phyloP scores from a whole-genome alignment of 352 stramenopile genomes.

The Globisporangium nodosum region DNA sequence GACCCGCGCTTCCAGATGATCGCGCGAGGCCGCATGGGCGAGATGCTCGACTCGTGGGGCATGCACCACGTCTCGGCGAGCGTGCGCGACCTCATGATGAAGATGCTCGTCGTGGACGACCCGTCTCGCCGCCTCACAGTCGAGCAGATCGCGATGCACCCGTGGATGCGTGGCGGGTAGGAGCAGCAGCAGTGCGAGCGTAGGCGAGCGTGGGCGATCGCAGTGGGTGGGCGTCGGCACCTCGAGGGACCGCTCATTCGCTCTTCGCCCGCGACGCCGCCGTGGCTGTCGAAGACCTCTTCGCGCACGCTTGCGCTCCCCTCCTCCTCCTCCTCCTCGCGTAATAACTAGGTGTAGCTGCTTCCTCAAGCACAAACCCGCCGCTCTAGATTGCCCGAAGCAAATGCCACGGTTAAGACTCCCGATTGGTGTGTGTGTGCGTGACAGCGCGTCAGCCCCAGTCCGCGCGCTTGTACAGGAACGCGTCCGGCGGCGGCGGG shows the following conservation, averaged over 20 bases:
- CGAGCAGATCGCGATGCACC: slow-evolving; percentile 79
- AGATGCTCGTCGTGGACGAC: slow-evolving; percentile 84
- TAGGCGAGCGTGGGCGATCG: not conserved
- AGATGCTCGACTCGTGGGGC: slow-evolving; percentile 86
- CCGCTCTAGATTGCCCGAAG: slow-evolving; percentile 16
- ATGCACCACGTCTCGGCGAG: slow-evolving; percentile 74
- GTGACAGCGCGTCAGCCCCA: slow-evolving; percentile 38
- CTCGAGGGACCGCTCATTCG: too few relatives aligned
- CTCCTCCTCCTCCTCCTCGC: slow-evolving; percentile 2
- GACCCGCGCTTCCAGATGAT: slow-evolving; percentile 86
- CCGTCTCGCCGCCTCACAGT: slow-evolving; percentile 66
- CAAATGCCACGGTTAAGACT: slow-evolving; percentile 5
- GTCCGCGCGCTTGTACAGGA: slow-evolving; percentile 36
- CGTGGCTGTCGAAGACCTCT: too few relatives aligned
- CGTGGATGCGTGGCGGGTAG: slow-evolving; percentile 72
- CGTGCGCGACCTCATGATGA: slow-evolving; percentile 67
- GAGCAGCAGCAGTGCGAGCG: not conserved
- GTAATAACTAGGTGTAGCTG: slow-evolving; percentile 33
- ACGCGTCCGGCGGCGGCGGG: slow-evolving; percentile 42
- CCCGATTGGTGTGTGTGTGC: not conserved
- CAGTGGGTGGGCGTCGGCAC: too few relatives aligned
- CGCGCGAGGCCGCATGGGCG: slow-evolving; percentile 60
- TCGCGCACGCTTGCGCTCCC: not conserved
- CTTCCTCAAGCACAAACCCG: slow-evolving; percentile 18
- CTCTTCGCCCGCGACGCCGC: not conserved